Base-by-base conservation (phyloP, 108 stramenopile species). In the Nitzschia inconspicua region DNA sequence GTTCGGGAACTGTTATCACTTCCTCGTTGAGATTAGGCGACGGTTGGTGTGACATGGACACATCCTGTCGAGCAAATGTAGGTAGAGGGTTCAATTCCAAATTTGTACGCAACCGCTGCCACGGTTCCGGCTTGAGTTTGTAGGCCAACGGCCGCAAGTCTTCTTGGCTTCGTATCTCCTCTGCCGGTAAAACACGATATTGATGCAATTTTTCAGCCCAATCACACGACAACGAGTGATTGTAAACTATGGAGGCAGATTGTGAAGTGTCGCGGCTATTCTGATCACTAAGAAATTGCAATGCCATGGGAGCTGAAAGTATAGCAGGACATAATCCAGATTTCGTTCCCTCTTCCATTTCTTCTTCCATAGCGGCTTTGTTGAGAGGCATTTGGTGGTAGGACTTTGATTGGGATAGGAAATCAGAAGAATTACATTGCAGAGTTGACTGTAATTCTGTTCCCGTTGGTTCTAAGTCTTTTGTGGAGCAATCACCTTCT, bases 121-220 rank as follows among this genome's bases (percentile, higher is more conserved):
- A 92, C 1, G 69, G 63, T 54, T 88, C 83, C 0, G 91, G 91
- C 4, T 80, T 69, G 24, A 92, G 32, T 53, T 66, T 54, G 43
- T 92, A 92, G 10, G 85, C 77, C 84, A 92, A 77, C 7, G 83
- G 78, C 23, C 91, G 51, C 59, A 84, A 71, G 30, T 84, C 68
- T 77, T 92, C 91, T 41, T 61, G 44, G 13, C 59, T 44, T 59
- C 91, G 63, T 3, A 66, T 47, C 19, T 66, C 39, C 65, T 87
- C 85, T 19, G 82, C 84, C 0, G 75, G 68, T 19, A 64, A 37
- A 66, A 91, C 74, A 26, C 63, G 35, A 27, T 59, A 71, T 14
- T 68, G 50, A 43, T 82, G 55, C 5, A 85, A 26, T 27, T 51
- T 49, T 8, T 23, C n/a, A 0, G 82, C 82, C 89, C 89, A 91